Conservation (phyloP, 139 green algal genomes). For the Zygnema circumcarinatum region DNA sequence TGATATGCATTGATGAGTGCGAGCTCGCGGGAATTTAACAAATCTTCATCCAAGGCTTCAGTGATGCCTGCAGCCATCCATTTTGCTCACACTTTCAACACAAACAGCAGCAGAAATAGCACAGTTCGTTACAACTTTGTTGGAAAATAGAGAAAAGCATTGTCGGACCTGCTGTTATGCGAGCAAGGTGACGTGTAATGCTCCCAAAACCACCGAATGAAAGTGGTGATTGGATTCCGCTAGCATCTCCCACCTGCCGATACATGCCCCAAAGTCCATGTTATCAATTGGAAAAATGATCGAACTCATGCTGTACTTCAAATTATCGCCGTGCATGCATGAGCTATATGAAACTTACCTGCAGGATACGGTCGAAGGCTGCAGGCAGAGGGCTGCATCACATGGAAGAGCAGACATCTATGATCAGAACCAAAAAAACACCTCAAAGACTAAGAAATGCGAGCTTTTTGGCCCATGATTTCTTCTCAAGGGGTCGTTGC, state of each 20-base stretch:
- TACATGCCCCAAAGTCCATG: neutral
- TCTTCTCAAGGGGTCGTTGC: too few relatives aligned
- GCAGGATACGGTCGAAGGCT: constrained; percentile 81
- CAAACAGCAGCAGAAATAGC: too few relatives aligned
- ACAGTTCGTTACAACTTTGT: too few relatives aligned
- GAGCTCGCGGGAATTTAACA: constrained; percentile 66
- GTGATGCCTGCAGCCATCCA: constrained; percentile 15
- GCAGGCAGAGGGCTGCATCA: constrained; percentile 75
- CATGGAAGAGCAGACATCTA: too few relatives aligned
- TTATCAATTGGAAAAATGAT: neutral
- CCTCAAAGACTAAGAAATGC: too few relatives aligned
- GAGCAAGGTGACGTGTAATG: constrained; percentile 75
- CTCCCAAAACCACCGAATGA: constrained; percentile 95
- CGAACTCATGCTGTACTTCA: neutral
- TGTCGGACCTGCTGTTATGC: constrained; percentile 69
- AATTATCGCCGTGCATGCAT: neutral
- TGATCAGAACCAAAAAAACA: too few relatives aligned
- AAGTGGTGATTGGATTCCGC: constrained; percentile 91
- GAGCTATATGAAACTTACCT: constrained; percentile 62
- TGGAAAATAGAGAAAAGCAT: too few relatives aligned
- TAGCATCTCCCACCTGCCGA: constrained; percentile 72
- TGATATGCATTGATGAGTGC: constrained; percentile 71
- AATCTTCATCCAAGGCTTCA: constrained; percentile 61
- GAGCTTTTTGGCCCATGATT: too few relatives aligned
- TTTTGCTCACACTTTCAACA: too few relatives aligned